Base-by-base conservation (phyloP, 1,284 basidiomycete genomes). In the Puccinia brachypodii region DNA sequence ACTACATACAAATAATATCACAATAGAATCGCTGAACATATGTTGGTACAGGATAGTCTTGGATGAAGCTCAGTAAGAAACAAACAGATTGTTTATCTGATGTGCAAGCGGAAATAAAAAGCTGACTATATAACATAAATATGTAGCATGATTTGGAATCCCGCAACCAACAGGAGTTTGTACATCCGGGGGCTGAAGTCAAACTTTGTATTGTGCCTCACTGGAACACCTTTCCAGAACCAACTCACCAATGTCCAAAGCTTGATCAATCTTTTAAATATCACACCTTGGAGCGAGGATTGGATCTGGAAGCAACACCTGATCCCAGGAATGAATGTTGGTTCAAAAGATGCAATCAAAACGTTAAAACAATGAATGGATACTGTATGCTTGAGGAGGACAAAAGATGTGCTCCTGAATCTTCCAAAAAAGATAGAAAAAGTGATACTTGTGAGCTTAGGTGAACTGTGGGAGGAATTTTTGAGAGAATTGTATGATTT, bases 221-320 rank as follows among this genome's bases (percentile, higher is more conserved):
- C 86, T 1, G 86, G 85, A n/a, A 86, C 86, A 25, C 86, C 86
- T 13, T 85, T 86, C 25, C 86, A 86, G 77, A 86, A 86, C 82
- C 83, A 84, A 14, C 82, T 86, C 58, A 85, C 85, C 82, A 85
- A 86, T 44, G 83, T 86, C 7, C 86, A 84, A 58, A 83, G 85
- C 3, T 82, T 85, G 44, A 81, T 86, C 28, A 25, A 16, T 14
- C 16, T 25, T 2, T 62, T 62, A 25, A 62, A 62, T 16, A 62
- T 62, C 28, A 13, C 58, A 28, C 58, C 58, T 4, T 62, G 58
- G 58, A 25, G 28, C 28, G 25, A 62, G 4, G 58, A 62, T 8
- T 25, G 16, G 58, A 62, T 62, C 13, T 62, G 58, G 58, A 62
- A 6, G 28, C 7, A 28, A 28, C 28, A 13, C 33, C 58, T 62